Conservation (phyloP, 202 grass and related monocot species). For the Setaria italica region DNA sequence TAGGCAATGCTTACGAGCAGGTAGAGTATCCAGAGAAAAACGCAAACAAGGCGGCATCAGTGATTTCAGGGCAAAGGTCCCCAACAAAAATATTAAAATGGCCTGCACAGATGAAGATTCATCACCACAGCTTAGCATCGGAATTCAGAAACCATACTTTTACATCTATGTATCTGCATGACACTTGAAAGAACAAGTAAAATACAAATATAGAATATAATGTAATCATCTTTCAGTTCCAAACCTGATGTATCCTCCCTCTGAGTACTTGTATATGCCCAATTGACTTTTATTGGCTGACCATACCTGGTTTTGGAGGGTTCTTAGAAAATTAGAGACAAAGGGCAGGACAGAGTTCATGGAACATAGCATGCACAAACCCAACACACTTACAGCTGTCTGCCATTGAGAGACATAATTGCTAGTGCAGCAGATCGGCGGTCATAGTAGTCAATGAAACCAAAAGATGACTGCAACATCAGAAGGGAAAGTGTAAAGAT, state of each 20-base stretch:
- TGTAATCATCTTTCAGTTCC: slow-evolving; percentile 41
- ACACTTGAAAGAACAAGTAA: slow-evolving; percentile 31
- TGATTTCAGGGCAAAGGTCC: slow-evolving; percentile 87
- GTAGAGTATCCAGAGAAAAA: slow-evolving; percentile 82
- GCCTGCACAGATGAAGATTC: slow-evolving; percentile 54
- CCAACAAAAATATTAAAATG: slow-evolving; percentile 96
- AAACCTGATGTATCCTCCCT: slow-evolving; percentile 95
- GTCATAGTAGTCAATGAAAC: slow-evolving; percentile 95
- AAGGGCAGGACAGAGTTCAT: neutral
- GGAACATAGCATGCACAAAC: slow-evolving; percentile 35
- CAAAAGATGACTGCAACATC: slow-evolving; percentile 81
- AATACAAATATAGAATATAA: slow-evolving; percentile 35
- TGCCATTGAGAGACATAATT: slow-evolving; percentile 84
- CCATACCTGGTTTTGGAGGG: slow-evolving; percentile 62
- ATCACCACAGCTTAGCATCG: slow-evolving; percentile 10
- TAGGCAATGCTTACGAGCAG: slow-evolving; percentile 72
- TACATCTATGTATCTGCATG: neutral
- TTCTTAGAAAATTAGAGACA: neutral
- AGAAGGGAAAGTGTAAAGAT: slow-evolving; percentile 23
- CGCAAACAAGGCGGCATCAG: slow-evolving; percentile 81
- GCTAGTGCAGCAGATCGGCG: slow-evolving; percentile 84
- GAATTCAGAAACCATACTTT: slow-evolving; percentile 27
- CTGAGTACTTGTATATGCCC: slow-evolving; percentile 90
- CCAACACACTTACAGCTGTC: slow-evolving; percentile 72
- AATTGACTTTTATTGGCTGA: slow-evolving; percentile 93